Percentiles rank a stretch among this genome's conserved stretches.
Evolutionary conservation across 78 protist species (phyloP).

Genomic region (Dictyostelium firmibasis): DNA sequence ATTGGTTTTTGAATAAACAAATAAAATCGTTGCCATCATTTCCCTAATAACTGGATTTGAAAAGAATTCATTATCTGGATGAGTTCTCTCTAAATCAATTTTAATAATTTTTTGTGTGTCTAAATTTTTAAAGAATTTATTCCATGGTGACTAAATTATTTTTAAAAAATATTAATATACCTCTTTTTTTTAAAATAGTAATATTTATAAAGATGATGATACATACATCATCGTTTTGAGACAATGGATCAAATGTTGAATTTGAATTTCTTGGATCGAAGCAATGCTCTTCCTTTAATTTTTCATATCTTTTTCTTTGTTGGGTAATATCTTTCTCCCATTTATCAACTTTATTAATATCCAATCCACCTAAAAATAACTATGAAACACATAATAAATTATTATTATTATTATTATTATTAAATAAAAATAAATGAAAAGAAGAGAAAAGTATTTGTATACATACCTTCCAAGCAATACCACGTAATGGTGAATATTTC

Average conservation of each 20-base stretch:
- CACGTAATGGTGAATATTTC: constrained; percentile 29
- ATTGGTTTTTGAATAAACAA: constrained; percentile 72
- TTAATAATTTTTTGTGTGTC: constrained; percentile 79
- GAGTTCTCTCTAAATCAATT: constrained; percentile 79
- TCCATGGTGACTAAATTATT: constrained; percentile 81
- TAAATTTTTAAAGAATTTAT: constrained; percentile 65
- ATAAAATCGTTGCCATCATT: constrained; percentile 64
- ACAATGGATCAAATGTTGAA: constrained; percentile 43
- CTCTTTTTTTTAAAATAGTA: no score
- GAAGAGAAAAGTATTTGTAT: no score
- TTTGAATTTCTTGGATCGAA: constrained; percentile 44
- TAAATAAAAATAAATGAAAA: not conserved
- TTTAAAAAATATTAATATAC: not conserved
- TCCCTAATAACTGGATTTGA: constrained; percentile 24
- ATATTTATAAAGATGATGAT: no score
- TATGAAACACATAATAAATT: not conserved
- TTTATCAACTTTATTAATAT: constrained; percentile 16
- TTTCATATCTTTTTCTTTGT: constrained; percentile 26
- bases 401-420: not conserved
- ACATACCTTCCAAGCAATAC: constrained; percentile 72
- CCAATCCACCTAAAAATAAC: constrained; percentile 57
- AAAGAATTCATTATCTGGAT: constrained; percentile 86
- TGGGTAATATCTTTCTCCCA: constrained; percentile 14
- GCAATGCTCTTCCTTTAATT: constrained; percentile 28
- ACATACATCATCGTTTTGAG: constrained; percentile 56